Conservation (phyloP, 73 alveolate genomes). For the Tetrahymena elliotti region DNA sequence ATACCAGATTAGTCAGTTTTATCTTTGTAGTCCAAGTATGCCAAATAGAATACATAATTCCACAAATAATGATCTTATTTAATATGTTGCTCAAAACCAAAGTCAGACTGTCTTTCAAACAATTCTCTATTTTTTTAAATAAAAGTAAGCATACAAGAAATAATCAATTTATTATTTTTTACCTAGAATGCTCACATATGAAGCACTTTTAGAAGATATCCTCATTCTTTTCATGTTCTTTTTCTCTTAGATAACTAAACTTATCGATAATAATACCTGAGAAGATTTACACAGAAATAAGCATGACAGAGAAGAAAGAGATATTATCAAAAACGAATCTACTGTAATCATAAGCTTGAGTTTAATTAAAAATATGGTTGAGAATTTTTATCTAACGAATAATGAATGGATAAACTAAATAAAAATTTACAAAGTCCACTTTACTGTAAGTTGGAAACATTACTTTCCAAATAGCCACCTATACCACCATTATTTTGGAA, state of each 20-base stretch:
- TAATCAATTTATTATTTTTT: neutral
- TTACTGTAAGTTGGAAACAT: neutral
- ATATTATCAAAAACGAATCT: conserved; percentile 70
- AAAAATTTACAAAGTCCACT: neutral
- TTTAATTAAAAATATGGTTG: neutral
- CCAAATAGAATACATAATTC: conserved; percentile 86
- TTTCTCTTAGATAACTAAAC: conserved; percentile 84
- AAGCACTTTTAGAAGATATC: conserved; percentile 71
- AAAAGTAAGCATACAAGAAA: too few relatives aligned
- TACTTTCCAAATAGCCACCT: conserved; percentile 67
- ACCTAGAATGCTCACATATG: conserved; percentile 54
- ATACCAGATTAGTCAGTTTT: conserved; percentile 92
- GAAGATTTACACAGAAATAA: conserved; percentile 74
- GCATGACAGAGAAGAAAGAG: conserved; percentile 75
- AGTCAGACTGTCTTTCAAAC: conserved; percentile 47
- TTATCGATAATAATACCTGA: conserved; percentile 95
- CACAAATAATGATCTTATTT: conserved; percentile 79
- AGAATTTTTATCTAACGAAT: too few relatives aligned
- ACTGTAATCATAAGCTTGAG: conserved; percentile 28
- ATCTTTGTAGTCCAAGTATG: conserved; percentile 76
- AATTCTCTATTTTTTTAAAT: conserved; percentile 42
- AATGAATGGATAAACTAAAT: neutral
- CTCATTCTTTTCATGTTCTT: conserved; percentile 48
- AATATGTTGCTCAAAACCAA: conserved; percentile 57
- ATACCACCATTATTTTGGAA: conserved; percentile 95